These are phyloP conservation scores for Reticulascus tulasneorum DNA, from an alignment of 2,329 filamentous ascomycete genomes.

Conservation along the genomic window DNA sequence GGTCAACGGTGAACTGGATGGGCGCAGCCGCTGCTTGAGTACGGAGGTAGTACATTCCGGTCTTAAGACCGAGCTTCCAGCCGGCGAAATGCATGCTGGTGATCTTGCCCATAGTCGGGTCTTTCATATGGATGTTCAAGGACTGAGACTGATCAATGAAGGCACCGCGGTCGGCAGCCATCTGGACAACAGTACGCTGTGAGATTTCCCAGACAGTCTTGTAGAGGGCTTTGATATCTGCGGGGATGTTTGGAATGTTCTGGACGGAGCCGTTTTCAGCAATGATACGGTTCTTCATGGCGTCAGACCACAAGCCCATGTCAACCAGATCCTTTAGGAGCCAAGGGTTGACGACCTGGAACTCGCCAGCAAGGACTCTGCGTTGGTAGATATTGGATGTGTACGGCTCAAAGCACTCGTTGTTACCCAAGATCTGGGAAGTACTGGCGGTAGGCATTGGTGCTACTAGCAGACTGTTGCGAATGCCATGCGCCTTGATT, in stretches of 20 bases:
- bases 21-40: slow-evolving; percentile 95
- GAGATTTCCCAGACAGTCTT: slow-evolving; percentile 99
- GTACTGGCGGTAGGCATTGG: slow-evolving; percentile 98
- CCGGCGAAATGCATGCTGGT: slow-evolving; percentile 99
- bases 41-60: slow-evolving; percentile 99
- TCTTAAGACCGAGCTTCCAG: slow-evolving; percentile 99
- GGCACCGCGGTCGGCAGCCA: slow-evolving; percentile 96
- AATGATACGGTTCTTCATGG: slow-evolving; percentile 99
- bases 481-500: slow-evolving; percentile 88
- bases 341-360: slow-evolving; percentile 99
- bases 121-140: slow-evolving; percentile 98
- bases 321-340: slow-evolving; percentile 96
- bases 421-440: slow-evolving; percentile 97
- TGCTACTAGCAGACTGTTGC: slow-evolving; percentile 91
- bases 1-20: slow-evolving; percentile 98
- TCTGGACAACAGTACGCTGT: slow-evolving; percentile 91
- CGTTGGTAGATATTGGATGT: slow-evolving; percentile 99
- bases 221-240: slow-evolving; percentile 94
- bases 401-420: slow-evolving; percentile 99
- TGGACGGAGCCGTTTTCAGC: slow-evolving; percentile 93
- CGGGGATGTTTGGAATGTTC: slow-evolving; percentile 93
- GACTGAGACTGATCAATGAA: slow-evolving; percentile 99
- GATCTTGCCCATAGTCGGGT: slow-evolving; percentile 99
- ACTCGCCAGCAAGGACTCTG: slow-evolving; percentile 94
- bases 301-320: slow-evolving; percentile 96